Evolutionary conservation across 2,329 filamentous ascomycete species (phyloP).

Genomic region (Rutstroemia sp.): DNA sequence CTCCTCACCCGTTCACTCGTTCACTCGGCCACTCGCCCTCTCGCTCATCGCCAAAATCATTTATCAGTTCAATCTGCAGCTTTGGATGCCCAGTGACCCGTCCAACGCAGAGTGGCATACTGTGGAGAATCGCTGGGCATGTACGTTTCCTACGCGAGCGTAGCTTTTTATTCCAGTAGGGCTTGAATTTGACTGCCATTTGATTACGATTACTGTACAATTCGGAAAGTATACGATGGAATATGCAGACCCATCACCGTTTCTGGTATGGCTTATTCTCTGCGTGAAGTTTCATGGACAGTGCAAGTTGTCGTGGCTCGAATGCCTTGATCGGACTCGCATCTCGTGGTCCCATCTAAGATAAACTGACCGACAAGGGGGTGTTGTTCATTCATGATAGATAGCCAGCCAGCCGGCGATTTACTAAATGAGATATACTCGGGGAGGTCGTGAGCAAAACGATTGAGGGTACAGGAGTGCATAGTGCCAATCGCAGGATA

Average conservation of each 20-base stretch:
- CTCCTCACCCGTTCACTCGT: no score
- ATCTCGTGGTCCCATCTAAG: conserved; percentile 17
- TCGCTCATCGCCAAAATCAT: no score
- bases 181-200: no score
- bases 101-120: no score
- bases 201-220: background rate
- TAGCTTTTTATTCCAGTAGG: no score
- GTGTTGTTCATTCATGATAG: conserved; percentile 1
- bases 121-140: no score
- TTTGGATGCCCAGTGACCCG: no score
- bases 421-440: background rate
- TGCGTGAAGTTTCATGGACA: background rate
- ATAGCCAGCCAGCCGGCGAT: background rate
- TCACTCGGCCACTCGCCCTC: no score
- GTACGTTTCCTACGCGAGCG: no score
- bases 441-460: background rate
- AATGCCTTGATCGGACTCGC: conserved; percentile 20
- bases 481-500: no score
- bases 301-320: conserved; percentile 28
- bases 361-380: conserved; percentile 13
- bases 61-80: no score
- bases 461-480: no score
- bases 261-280: background rate
- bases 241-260: background rate
- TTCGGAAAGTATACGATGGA: background rate